phyloP scores from a whole-genome alignment of 108 stramenopile genomes.

The Cyclotella baltica region DNA sequence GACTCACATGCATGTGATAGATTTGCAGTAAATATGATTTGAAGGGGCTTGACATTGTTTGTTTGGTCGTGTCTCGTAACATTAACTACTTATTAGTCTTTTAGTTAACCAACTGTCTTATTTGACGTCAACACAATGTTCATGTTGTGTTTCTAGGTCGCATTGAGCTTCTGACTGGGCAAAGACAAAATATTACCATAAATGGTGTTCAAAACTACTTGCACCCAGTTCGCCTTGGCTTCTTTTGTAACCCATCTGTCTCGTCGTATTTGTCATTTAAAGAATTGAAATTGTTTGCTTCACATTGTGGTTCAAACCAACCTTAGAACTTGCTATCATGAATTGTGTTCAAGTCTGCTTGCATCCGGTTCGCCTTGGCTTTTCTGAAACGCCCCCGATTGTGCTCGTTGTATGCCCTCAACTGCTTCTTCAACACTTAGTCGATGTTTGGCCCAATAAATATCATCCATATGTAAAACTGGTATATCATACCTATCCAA shows the following conservation, averaged over 20 bases:
- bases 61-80: no score
- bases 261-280: no score
- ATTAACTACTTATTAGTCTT: no score
- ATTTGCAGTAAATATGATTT: constrained; percentile 42
- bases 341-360: constrained; percentile 54
- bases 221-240: background rate
- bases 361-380: constrained; percentile 80
- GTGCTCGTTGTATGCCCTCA: constrained; percentile 54
- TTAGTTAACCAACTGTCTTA: no score
- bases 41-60: background rate
- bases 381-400: constrained; percentile 56
- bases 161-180: no score
- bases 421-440: constrained; percentile 64
- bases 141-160: no score
- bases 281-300: background rate
- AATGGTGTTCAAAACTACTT: background rate
- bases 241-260: no score
- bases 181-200: background rate
- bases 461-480: constrained; percentile 73
- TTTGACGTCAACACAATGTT: no score
- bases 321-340: background rate
- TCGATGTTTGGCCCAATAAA: constrained; percentile 87
- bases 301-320: no score
- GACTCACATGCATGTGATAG: constrained; percentile 24
- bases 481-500: constrained; percentile 77